phyloP scores from a whole-genome alignment of 2,329 filamentous ascomycete species.

The Chrysosporium keratinophilum region DNA sequence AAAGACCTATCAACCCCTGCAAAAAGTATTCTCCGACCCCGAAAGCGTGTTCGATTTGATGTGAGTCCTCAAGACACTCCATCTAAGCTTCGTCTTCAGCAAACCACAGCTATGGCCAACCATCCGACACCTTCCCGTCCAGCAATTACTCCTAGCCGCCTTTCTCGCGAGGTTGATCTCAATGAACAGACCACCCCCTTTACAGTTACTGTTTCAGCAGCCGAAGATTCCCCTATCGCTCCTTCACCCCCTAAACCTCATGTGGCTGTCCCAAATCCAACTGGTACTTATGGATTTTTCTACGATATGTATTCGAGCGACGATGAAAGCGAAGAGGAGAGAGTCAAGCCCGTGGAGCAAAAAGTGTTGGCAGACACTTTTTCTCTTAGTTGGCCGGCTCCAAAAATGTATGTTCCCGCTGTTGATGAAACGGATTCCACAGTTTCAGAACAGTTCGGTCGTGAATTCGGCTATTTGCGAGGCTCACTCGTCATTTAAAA shows the following conservation, averaged over 20 bases:
- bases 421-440: slow-evolving; percentile 6
- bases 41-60: slow-evolving; percentile 29
- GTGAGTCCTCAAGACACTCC: slow-evolving; percentile 27
- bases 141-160: slow-evolving; percentile 5
- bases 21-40: slow-evolving; percentile 15
- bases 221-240: not conserved
- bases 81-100: slow-evolving; percentile 22
- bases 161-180: not conserved
- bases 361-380: slow-evolving; percentile 4
- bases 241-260: not conserved
- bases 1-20: not conserved
- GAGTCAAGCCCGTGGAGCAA: not conserved
- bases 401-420: slow-evolving; percentile 15
- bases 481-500: slow-evolving; percentile 1
- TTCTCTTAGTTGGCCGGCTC: slow-evolving; percentile 11
- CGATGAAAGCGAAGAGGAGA: slow-evolving; percentile 13
- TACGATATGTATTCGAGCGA: slow-evolving; percentile 24
- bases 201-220: not conserved
- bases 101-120: not conserved
- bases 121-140: slow-evolving; percentile 3
- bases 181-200: slow-evolving; percentile 1
- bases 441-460: slow-evolving; percentile 4
- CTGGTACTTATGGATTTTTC: slow-evolving; percentile 23
- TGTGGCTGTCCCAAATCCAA: slow-evolving; percentile 2
- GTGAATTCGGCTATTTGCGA: slow-evolving; percentile 10